Base-by-base conservation (phyloP, 192 early-diverging fungal species). In the Geranomyces variabilis region DNA sequence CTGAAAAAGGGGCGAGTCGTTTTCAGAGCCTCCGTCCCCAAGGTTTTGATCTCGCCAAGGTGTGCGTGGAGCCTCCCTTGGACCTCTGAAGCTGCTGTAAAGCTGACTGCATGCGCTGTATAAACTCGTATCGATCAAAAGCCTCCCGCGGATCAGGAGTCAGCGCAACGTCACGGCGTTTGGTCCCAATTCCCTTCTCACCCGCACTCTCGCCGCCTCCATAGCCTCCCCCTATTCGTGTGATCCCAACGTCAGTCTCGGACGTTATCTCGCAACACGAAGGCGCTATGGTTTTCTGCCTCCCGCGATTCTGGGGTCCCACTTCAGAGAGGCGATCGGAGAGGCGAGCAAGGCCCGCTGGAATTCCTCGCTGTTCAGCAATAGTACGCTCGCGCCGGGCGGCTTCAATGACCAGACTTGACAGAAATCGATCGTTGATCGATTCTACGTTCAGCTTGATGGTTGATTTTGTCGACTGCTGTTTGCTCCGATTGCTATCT, bases 391-490 rank as follows among this genome's bases (percentile, higher is more conserved):
- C 61, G 12, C 5, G 61, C 0, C 29, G 26, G 29, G 34, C 21
- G 14, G 21, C 33, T 43, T 66, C 33, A 19, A 66, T 12, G 26
- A 8, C 66, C 68, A 70, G 9, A 26, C 51, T 59, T 17, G n/a
- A 26, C 12, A 45, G n/a, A 36, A 73, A 73, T 26, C 71, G 62
- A 29, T 73, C 71, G 55, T 73, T 73, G 63, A 73, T 51, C 26
- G 33, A 65, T 36, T 73, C 71, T 31, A 73, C 64, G 47, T 73
- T 73, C 14, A 73, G 17, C 47, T 66, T 65, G 1, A 73, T 73
- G 0, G 62, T 30, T 53, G 46, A 43, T 41, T 71, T 71, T 12
- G 5, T 7, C 36, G 36, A 13, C 17, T 29, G 15, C 12, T 64
- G 62, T 45, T 30, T 64, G 15, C 28, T 1, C 22, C 7, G 2